Evolutionary conservation across 345 rosid species (phyloP).

Genomic region (Citrus hindsii): DNA sequence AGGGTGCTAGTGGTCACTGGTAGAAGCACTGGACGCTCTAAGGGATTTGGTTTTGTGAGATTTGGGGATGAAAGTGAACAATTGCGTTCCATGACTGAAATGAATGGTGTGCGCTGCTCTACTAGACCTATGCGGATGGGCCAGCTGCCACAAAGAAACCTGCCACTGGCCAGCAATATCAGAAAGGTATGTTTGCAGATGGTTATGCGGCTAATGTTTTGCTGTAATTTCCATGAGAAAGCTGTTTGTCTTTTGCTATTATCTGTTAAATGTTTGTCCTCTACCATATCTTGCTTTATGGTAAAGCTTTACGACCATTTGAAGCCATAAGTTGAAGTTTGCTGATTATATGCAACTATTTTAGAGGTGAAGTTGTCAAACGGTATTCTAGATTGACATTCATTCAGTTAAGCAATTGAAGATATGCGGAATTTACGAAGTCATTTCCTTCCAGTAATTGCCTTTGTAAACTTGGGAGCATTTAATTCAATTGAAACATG

Average conservation of each 20-base stretch:
- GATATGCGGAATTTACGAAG: slow-evolving; percentile 40
- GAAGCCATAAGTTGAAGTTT: slow-evolving; percentile 25
- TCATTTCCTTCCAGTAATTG: slow-evolving; percentile 63
- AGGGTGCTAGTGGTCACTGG: slow-evolving; percentile 93
- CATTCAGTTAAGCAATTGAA: slow-evolving; percentile 43
- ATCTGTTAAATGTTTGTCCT: slow-evolving; percentile 2
- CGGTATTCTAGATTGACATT: slow-evolving; percentile 25
- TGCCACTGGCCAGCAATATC: slow-evolving; percentile 53
- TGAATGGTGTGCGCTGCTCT: slow-evolving; percentile 84
- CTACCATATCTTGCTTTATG: not conserved
- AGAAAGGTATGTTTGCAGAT: slow-evolving; percentile 53
- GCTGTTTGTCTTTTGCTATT: slow-evolving; percentile 5
- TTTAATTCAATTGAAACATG: slow-evolving; percentile 57
- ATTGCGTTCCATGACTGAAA: slow-evolving; percentile 82
- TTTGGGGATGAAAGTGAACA: slow-evolving; percentile 87
- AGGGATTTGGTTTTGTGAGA: slow-evolving; percentile 96
- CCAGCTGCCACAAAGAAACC: slow-evolving; percentile 89
- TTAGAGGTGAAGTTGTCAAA: slow-evolving; percentile 21
- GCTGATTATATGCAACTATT: slow-evolving; percentile 2
- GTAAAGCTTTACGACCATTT: slow-evolving; percentile 3
- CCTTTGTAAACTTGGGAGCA: slow-evolving; percentile 63
- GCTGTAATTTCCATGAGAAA: slow-evolving; percentile 1
- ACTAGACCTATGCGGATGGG: slow-evolving; percentile 91
- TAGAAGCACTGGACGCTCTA: slow-evolving; percentile 88
- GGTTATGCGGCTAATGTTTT: not conserved